Conservation (phyloP, 257 asterid species). For the Fraxinus anomala region DNA sequence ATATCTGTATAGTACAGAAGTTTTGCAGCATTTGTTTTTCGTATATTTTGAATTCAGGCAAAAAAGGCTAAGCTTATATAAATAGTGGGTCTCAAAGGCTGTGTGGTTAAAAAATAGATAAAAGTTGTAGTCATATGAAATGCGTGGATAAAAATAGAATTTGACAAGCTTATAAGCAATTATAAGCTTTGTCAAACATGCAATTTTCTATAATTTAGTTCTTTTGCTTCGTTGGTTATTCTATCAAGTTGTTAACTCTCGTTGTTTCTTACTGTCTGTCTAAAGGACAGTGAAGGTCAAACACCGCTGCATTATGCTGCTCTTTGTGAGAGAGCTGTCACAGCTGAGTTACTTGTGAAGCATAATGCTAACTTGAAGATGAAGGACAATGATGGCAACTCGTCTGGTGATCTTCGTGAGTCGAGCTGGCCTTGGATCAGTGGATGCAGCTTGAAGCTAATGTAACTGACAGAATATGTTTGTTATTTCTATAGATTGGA, state of each 20-base stretch:
- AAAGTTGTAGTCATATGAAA: no score
- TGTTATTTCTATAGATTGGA: background rate
- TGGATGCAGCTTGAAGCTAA: slow-evolving; percentile 42
- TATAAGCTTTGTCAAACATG: background rate
- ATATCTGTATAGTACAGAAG: background rate
- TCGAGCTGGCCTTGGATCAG: slow-evolving; percentile 58
- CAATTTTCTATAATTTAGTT: background rate
- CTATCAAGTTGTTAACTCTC: background rate
- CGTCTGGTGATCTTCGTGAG: slow-evolving; percentile 74
- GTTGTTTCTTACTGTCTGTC: slow-evolving; percentile 14
- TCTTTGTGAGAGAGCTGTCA: slow-evolving; percentile 77
- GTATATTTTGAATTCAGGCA: background rate
- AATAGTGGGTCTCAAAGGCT: no score
- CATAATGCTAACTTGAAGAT: slow-evolving; percentile 65
- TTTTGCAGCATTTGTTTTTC: background rate
- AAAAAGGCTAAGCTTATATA: background rate
- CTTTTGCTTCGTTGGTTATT: background rate
- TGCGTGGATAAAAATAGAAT: no score
- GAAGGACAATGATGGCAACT: slow-evolving; percentile 69
- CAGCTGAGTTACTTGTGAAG: slow-evolving; percentile 77
- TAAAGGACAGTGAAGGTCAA: slow-evolving; percentile 91
- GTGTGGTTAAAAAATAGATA: no score
- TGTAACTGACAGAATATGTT: slow-evolving; percentile 19
- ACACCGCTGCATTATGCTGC: slow-evolving; percentile 91
- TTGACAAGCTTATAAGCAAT: no score